A percentile compares a stretch with the other conserved stretches of the same genome.
Evolutionary conservation across 2,329 filamentous ascomycete species (phyloP).

Genomic region (Exophiala viscosa): DNA sequence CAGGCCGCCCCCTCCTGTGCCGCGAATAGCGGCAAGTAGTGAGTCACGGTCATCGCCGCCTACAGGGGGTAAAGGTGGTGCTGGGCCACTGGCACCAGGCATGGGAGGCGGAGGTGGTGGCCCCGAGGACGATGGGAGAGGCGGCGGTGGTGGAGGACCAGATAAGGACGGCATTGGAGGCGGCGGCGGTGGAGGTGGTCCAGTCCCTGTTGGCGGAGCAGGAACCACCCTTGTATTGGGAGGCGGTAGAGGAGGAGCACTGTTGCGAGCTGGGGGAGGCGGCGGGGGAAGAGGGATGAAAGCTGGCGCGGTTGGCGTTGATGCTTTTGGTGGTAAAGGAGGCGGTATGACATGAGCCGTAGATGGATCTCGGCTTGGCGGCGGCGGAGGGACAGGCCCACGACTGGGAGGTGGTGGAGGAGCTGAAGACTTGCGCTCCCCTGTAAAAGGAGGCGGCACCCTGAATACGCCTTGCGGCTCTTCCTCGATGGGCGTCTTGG

Average conservation of each 20-base stretch:
- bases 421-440: conserved; percentile 57
- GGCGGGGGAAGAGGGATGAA: conserved; percentile 44
- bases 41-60: conserved; percentile 40
- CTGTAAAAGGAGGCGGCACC: conserved; percentile 75
- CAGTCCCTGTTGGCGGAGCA: conserved; percentile 42
- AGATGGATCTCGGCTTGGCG: conserved; percentile 51
- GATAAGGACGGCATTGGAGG: conserved; percentile 31
- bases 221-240: conserved; percentile 47
- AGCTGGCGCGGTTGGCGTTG: conserved; percentile 10
- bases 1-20: conserved; percentile 53
- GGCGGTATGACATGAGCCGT: conserved; percentile 57
- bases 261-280: conserved; percentile 42
- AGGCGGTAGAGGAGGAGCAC: conserved; percentile 54
- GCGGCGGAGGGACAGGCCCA: conserved; percentile 68
- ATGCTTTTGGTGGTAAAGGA: conserved; percentile 57
- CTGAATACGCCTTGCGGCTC: conserved; percentile 60
- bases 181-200: conserved; percentile 39
- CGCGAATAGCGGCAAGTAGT: conserved; percentile 46
- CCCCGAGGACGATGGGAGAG: conserved; percentile 42
- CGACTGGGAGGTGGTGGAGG: conserved; percentile 74
- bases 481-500: conserved; percentile 69
- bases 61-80: conserved; percentile 40
- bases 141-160: conserved; percentile 41
- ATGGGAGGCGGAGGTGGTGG: conserved; percentile 36
- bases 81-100: conserved; percentile 22